phyloP scores from a whole-genome alignment of 352 stramenopile genomes.

The Globisporangium lucens region DNA sequence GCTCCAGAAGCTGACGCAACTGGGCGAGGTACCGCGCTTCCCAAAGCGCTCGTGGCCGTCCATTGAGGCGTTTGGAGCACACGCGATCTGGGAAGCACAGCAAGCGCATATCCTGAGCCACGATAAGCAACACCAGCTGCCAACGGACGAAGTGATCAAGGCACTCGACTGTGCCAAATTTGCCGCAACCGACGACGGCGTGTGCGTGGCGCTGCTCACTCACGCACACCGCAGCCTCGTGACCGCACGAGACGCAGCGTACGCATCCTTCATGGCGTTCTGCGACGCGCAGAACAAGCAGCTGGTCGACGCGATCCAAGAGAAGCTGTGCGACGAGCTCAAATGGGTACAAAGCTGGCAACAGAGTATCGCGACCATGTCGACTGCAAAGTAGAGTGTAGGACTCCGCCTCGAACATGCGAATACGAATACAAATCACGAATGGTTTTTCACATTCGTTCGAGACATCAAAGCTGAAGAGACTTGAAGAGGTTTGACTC shows the following conservation, averaged over 20 bases:
- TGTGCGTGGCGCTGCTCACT: slow-evolving; percentile 48
- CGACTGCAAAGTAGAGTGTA: background rate
- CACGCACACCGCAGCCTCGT: slow-evolving; percentile 57
- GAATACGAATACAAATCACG: too few species aligned
- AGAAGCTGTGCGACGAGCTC: slow-evolving; percentile 53
- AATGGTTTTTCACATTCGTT: too few species aligned
- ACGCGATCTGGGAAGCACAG: slow-evolving; percentile 26
- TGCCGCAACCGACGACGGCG: slow-evolving; percentile 25
- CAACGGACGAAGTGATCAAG: slow-evolving; percentile 22
- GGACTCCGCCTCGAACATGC: too few species aligned
- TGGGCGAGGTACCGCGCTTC: slow-evolving; percentile 48
- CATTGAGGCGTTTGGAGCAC: slow-evolving; percentile 44
- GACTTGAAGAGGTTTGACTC: too few species aligned
- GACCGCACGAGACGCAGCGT: slow-evolving; percentile 36
- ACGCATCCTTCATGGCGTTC: slow-evolving; percentile 34
- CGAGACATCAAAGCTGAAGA: too few species aligned
- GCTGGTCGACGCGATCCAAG: slow-evolving; percentile 26
- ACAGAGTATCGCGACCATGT: slow-evolving; percentile 37
- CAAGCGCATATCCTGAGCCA: slow-evolving; percentile 22
- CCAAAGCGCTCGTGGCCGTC: slow-evolving; percentile 42
- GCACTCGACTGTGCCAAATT: slow-evolving; percentile 17
- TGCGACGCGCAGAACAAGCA: slow-evolving; percentile 18
- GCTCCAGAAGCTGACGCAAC: slow-evolving; percentile 38
- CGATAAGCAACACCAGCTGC: slow-evolving; percentile 11
- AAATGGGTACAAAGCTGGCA: slow-evolving; percentile 54